A percentile compares a stretch with the other conserved stretches of the same genome.
phyloP scores from a whole-genome alignment of 495 filamentous ascomycete species.

The Trichocladium uniseriatum region DNA sequence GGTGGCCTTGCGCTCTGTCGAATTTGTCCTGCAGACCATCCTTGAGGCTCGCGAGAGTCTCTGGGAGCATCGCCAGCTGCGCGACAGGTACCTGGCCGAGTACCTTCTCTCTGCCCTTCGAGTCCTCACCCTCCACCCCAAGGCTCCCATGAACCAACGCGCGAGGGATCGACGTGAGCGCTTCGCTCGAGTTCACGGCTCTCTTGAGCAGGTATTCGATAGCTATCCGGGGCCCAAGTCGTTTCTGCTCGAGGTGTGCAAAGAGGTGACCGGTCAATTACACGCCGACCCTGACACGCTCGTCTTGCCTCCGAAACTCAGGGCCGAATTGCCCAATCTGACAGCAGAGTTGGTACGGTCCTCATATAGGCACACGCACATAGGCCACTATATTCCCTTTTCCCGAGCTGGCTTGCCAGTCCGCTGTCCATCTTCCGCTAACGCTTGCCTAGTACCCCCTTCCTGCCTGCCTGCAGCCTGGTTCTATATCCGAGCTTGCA shows the following conservation, averaged over 20 bases:
- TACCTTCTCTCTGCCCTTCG: conserved; percentile 29
- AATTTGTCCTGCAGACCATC: conserved; percentile 28
- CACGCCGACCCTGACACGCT: conserved; percentile 26
- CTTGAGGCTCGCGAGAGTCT: conserved; percentile 26
- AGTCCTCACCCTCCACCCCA: conserved; percentile 29
- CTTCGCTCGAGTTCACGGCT: conserved; percentile 27
- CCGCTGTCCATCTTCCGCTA: neutral
- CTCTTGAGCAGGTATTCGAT: conserved; percentile 28
- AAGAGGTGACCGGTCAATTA: conserved; percentile 24
- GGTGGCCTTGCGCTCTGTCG: conserved; percentile 26
- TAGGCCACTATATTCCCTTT: too few species aligned
- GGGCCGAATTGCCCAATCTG: conserved; percentile 26
- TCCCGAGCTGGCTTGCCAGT: neutral
- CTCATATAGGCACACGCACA: neutral
- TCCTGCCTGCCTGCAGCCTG: conserved; percentile 4
- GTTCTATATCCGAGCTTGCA: conserved; percentile 23
- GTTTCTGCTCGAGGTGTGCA: conserved; percentile 28
- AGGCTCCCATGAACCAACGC: conserved; percentile 19
- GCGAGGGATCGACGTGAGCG: conserved; percentile 24
- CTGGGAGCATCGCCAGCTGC: conserved; percentile 22
- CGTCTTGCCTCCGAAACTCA: conserved; percentile 20
- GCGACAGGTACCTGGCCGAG: conserved; percentile 29
- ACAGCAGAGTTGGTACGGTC: conserved; percentile 24
- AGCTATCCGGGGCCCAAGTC: conserved; percentile 27
- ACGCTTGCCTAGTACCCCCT: conserved; percentile 12